Evolutionary conservation across 371 early-diverging fungal species (phyloP), one percentile per base, ranked within the genome.

Genomic region (Mortierella sp.): DNA sequence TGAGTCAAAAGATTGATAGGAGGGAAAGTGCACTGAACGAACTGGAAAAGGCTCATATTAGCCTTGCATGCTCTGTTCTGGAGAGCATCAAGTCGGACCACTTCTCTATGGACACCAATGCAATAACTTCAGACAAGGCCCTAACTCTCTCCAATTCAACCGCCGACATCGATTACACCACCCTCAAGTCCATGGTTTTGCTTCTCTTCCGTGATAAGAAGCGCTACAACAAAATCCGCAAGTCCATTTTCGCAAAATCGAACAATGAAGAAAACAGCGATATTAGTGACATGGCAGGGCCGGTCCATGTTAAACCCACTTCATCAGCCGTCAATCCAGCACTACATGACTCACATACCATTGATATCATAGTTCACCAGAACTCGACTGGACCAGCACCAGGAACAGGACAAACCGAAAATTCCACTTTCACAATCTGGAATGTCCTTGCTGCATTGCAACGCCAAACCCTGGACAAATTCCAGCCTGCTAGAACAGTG

Each of bases 31-130:
- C 74, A 3, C 74, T 87, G 21, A 72, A 78, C 48, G 72, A 70
- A 65, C 63, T 87, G 58, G 88, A 87, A 58, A 84, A 74, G 57
- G 84, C 86, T 0, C 86, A 86, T 58, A 79, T 86, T n/a, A 81
- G 78, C 32, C 70, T 87, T 19, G 86, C 85, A 4, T 63, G 73
- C 2, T 70, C 74, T 4, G 81, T 84, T 4, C 50, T 78, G 8
- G 70, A 70, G 32, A 78, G 78, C 24, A 67, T 86, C 38, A 77
- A 86, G 52, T 50, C 28, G 22, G 70, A 71, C 9, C 63, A 24
- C 45, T 43, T 72, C 36, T 8, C 50, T 2, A 6, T 4, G 22
- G 55, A 38, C 16, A 22, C 57, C 6, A 48, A 63, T 50, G 55
- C 22, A 45, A 62, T 22, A 62, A 13, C n/a, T 6, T 45, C 62